Base-by-base conservation (phyloP, 1,284 basidiomycete species). In the Quambalaria eucalypti region DNA sequence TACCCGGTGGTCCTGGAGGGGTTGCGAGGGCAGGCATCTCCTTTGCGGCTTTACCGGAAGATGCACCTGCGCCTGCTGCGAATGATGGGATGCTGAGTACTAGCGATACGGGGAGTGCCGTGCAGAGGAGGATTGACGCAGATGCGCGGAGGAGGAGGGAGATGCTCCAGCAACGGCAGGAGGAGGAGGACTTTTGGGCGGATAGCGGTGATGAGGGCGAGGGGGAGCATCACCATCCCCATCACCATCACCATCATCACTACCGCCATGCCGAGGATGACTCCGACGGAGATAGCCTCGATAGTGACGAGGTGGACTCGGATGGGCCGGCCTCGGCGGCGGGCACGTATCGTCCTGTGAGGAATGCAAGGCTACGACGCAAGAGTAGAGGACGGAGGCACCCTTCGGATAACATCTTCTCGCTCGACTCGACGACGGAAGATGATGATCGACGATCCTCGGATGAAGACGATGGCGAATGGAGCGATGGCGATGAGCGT, bases 11-110 rank as follows among this genome's bases (percentile, higher is more conserved):
- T n/a, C n/a, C n/a, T n/a, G n/a, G n/a, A n/a, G n/a, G n/a, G n/a
- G n/a, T 16, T 33, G 8, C 31, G 31, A 39, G 57, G 21, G 60
- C 59, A 28, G 67, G 57, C 16, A 47, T 59, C 25, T 57, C 63
- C 40, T 60, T 69, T 30, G 56, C 55, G 2, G 59, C 66, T 1
- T 23, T 69, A 21, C 62, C 59, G 7, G 66, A 69, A 42, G 64
- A 67, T 31, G 52, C 59, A 14, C 62, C 58, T 46, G 29, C 50
- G 14, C n/a, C n/a, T 23, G 21, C 30, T 4, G 50, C 57, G 26
- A 55, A 52, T 39, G 52, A 19, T 12, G 53, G 57, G n/a, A n/a
- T n/a, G n/a, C n/a, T n/a, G 29, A 33, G 58, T 52, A 38, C 39
- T 51, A 14, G 31, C 53, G 57, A 51, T 4, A 52, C 38, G 28